Evolutionary conservation across 352 stramenopile species (phyloP).

Genomic region (Phytophthora sojae): DNA sequence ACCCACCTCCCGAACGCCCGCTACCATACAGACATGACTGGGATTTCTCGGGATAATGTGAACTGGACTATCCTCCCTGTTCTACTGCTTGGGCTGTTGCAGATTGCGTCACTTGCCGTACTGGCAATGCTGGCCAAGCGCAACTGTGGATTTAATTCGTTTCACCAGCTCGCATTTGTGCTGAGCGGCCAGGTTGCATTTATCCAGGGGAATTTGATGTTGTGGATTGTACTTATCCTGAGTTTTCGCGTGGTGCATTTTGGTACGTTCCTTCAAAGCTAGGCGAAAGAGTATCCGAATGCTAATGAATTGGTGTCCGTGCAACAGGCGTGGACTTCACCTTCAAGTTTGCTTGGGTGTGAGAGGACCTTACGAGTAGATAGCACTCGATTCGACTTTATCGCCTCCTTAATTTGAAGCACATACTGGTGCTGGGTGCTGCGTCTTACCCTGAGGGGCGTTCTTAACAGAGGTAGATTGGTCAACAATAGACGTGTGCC

Average conservation of each 20-base stretch:
- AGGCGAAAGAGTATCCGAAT: not conserved
- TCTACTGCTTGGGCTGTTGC: conserved; percentile 12
- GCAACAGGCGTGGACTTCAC: conserved; percentile 20
- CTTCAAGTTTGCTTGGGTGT: conserved; percentile 11
- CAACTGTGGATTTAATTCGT: not conserved
- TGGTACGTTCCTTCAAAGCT: not conserved
- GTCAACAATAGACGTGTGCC: not conserved
- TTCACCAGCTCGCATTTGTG: not conserved
- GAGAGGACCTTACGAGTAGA: not conserved
- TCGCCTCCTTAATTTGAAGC: too few species aligned
- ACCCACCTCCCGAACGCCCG: conserved; percentile 17
- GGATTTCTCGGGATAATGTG: not conserved
- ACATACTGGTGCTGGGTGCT: too few species aligned
- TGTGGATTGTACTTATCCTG: not conserved
- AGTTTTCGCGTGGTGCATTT: conserved; percentile 1
- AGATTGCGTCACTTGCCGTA: conserved; percentile 23
- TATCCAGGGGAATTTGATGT: not conserved
- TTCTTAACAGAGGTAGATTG: too few species aligned
- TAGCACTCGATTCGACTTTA: too few species aligned
- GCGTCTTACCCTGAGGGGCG: too few species aligned
- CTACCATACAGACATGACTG: conserved; percentile 7
- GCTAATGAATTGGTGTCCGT: not conserved
- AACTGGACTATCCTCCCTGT: conserved; percentile 3
- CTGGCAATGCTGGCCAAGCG: not conserved
- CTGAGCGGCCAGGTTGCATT: not conserved